Base-by-base conservation (phyloP, 345 rosid species). In the Brassica carinata region DNA sequence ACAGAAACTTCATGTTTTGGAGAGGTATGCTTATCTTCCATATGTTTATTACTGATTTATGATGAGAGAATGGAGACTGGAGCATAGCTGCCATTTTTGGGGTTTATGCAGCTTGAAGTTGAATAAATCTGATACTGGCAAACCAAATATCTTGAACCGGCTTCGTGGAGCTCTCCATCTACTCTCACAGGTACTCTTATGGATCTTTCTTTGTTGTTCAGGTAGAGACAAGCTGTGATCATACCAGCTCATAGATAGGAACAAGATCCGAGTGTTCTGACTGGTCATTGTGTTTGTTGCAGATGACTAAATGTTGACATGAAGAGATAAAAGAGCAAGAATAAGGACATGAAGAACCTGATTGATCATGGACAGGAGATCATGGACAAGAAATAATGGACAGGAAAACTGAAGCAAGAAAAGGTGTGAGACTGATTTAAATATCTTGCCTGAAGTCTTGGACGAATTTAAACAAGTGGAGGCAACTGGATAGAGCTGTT, bases 281-380 rank as follows among this genome's bases (percentile, higher is more conserved):
- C 9, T 69, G 29, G 59, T 69, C 30, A 36, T 31, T 75, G 66
- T 85, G 61, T 78, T 51, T 73, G 57, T 76, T 84, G 83, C 95
- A 93, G 99, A 91, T 94, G 89, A 91, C 88, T 73, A 94, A 93
- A 80, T n/a, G n/a, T n/a, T n/a, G n/a, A n/a, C n/a, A n/a, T n/a
- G n/a, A n/a, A n/a, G n/a, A n/a, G n/a, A n/a, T n/a, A n/a, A n/a
- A n/a, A n/a, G n/a, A n/a, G n/a, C n/a, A n/a, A n/a, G n/a, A n/a
- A n/a, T n/a, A n/a, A n/a, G n/a, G n/a, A n/a, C n/a, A n/a, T n/a
- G n/a, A n/a, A n/a, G n/a, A n/a, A n/a, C n/a, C n/a, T n/a, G n/a
- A n/a, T n/a, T n/a, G n/a, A n/a, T n/a, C n/a, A n/a, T n/a, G n/a
- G n/a, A n/a, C n/a, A n/a, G n/a, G n/a, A n/a, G n/a, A n/a, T n/a